Evolutionary conservation across 2,329 filamentous ascomycete species (phyloP), one percentile per base, ranked within the genome.

Genomic region (Sclerotinia minor): DNA sequence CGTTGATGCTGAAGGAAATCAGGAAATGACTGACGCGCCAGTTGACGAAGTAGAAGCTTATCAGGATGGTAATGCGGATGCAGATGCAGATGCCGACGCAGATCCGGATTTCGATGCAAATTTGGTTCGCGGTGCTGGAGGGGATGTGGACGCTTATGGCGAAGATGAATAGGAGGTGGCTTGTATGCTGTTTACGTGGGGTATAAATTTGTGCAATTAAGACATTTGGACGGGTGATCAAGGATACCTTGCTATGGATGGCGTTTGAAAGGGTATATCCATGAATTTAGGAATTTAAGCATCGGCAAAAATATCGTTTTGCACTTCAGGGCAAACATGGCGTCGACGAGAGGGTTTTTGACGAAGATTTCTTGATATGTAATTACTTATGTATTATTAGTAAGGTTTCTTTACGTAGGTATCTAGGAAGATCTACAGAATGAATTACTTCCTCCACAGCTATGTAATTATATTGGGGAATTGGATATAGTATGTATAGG

Each of bases 21-120:
- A 75, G 35, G 70, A 72, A 63, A 76, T 85, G 71, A 81, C 70
- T 55, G 74, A 75, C 69, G 69, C 65, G 38, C 69, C 66, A 9
- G 66, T 73, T 41, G 72, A 74, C 7, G 65, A 71, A 74, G 50
- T 73, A 69, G 59, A 49, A 58, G 44, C 47, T 26, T 41, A 41
- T 44, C 21, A 26, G 7, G 55, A 32, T 41, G 35, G 47, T 38
- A 54, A 67, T 63, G 41, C 17, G 38, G 65, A 53, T 38, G 29
- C 49, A n/a, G 49, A 53, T 54, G 38, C 49, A n/a, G 35, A 35
- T 53, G 65, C 21, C 21, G 17, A 41, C 6, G 49, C 35, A 67
- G 65, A 61, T 26, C 29, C 58, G 19, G 21, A 52, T 1, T 21
- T 49, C 26, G 57, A 47, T 21, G 55, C 24, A 19, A 63, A 5